Percentiles rank a stretch among this genome's conserved stretches.
phyloP scores from a whole-genome alignment of 306 rosid genomes.

The Crataegus laevigata region DNA sequence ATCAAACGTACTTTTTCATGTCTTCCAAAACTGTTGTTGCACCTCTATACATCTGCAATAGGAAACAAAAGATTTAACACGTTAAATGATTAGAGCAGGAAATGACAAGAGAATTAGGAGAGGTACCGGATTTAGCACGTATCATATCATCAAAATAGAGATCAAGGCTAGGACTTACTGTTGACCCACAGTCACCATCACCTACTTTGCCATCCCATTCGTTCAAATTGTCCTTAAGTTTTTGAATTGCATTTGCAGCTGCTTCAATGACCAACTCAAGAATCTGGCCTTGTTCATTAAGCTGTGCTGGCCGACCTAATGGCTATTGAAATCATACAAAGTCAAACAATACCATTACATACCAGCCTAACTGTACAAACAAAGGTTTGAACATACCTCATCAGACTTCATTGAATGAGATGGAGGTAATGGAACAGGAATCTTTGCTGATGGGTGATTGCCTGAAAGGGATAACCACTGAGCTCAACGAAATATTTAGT shows the following conservation, averaged over 20 bases:
- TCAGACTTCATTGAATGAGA: slow-evolving; percentile 48
- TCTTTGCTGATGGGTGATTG: slow-evolving; percentile 68
- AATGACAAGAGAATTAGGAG: slow-evolving; percentile 9
- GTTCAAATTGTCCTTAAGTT: slow-evolving; percentile 56
- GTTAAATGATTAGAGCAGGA: slow-evolving; percentile 9
- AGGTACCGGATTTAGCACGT: neutral
- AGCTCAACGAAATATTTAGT: slow-evolving; percentile 11
- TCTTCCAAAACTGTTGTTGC: slow-evolving; percentile 80
- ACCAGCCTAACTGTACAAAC: neutral
- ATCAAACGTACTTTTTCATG: slow-evolving; percentile 49
- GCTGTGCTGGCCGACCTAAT: slow-evolving; percentile 49
- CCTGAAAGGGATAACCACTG: slow-evolving; percentile 44
- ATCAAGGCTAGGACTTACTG: slow-evolving; percentile 44
- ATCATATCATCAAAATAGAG: neutral
- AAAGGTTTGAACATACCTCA: slow-evolving; percentile 50
- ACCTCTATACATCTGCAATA: slow-evolving; percentile 77
- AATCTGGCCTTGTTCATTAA: slow-evolving; percentile 59
- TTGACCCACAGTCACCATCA: slow-evolving; percentile 97
- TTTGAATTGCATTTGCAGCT: slow-evolving; percentile 65
- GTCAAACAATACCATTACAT: neutral
- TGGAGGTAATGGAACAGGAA: slow-evolving; percentile 82
- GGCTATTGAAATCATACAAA: slow-evolving; percentile 39
- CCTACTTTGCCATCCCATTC: slow-evolving; percentile 97
- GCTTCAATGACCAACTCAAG: slow-evolving; percentile 79
- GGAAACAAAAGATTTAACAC: slow-evolving; percentile 18